Evolutionary conservation across 257 asterid species (phyloP).

Genomic region (Salvia rosmarinus): DNA sequence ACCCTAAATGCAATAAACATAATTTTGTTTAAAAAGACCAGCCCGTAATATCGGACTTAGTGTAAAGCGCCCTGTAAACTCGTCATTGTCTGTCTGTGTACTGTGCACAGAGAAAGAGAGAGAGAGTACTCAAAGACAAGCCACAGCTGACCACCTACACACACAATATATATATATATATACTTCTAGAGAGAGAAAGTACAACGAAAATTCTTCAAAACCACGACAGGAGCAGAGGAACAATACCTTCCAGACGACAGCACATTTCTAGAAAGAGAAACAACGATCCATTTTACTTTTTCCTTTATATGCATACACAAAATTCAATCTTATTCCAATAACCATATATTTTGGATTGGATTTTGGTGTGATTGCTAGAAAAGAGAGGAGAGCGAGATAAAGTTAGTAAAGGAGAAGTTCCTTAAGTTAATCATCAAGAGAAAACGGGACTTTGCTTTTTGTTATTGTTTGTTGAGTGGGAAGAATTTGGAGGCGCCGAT

Average conservation of each 20-base stretch:
- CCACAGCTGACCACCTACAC: conserved; percentile 34
- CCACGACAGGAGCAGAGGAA: conserved; percentile 20
- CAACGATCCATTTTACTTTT: conserved; percentile 27
- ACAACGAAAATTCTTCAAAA: conserved; percentile 28
- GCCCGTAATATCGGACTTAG: conserved; percentile 46
- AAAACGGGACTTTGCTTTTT: conserved; percentile 31
- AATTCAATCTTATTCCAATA: not conserved
- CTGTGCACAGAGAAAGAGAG: not conserved
- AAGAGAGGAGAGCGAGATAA: no score
- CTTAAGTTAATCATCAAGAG: conserved; percentile 35
- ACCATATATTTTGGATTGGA: conserved; percentile 24
- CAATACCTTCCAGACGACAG: conserved; percentile 29
- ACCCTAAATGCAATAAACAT: conserved; percentile 21
- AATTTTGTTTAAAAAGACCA: conserved; percentile 26
- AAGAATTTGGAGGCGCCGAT: conserved; percentile 57
- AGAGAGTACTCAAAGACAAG: no score
- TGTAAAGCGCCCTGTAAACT: conserved; percentile 41
- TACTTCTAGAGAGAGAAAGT: conserved; percentile 41
- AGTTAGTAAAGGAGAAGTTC: conserved; percentile 31
- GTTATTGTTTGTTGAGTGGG: conserved; percentile 28
- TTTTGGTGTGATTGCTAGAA: conserved; percentile 23
- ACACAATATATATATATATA: not conserved
- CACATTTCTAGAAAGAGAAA: conserved; percentile 44
- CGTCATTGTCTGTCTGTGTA: conserved; percentile 30
- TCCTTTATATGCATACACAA: conserved; percentile 12